Conservation (phyloP, 2,329 filamentous ascomycete genomes). For the Hymenoscyphus albidus region DNA sequence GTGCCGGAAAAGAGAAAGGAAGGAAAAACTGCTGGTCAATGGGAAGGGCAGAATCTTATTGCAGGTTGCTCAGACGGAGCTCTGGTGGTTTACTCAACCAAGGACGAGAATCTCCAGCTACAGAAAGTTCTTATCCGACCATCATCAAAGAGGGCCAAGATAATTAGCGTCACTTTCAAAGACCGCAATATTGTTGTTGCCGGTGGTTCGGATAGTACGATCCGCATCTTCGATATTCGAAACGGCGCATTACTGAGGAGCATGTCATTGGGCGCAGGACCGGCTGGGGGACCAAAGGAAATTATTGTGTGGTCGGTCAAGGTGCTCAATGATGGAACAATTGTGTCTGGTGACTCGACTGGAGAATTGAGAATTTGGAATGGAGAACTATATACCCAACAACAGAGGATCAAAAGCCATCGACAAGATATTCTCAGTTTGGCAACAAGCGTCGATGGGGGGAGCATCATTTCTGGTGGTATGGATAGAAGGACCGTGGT, state of each 20-base stretch:
- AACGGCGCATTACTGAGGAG: slow-evolving; percentile 72
- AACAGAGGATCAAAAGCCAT: slow-evolving; percentile 81
- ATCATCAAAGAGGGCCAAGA: slow-evolving; percentile 78
- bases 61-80: slow-evolving; percentile 90
- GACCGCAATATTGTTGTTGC: slow-evolving; percentile 77
- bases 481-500: slow-evolving; percentile 86
- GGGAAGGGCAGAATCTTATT: slow-evolving; percentile 60
- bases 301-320: slow-evolving; percentile 93
- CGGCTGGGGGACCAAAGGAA: slow-evolving; percentile 73
- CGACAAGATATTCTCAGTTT: slow-evolving; percentile 87
- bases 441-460: slow-evolving; percentile 75
- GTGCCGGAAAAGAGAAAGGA: slow-evolving; percentile 20
- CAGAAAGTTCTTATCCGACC: slow-evolving; percentile 71
- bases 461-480: slow-evolving; percentile 80
- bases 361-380: slow-evolving; percentile 94
- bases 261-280: slow-evolving; percentile 81
- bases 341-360: slow-evolving; percentile 91
- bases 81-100: slow-evolving; percentile 80
- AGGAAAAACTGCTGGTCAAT: slow-evolving; percentile 30
- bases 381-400: slow-evolving; percentile 83
- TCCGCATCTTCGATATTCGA: slow-evolving; percentile 82
- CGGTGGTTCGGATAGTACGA: slow-evolving; percentile 94
- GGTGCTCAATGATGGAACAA: slow-evolving; percentile 79
- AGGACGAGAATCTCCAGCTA: slow-evolving; percentile 78
- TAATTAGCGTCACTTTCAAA: slow-evolving; percentile 89